phyloP scores from a whole-genome alignment of 2,329 filamentous ascomycete species.

The Allantophomopsis cytisporea region DNA sequence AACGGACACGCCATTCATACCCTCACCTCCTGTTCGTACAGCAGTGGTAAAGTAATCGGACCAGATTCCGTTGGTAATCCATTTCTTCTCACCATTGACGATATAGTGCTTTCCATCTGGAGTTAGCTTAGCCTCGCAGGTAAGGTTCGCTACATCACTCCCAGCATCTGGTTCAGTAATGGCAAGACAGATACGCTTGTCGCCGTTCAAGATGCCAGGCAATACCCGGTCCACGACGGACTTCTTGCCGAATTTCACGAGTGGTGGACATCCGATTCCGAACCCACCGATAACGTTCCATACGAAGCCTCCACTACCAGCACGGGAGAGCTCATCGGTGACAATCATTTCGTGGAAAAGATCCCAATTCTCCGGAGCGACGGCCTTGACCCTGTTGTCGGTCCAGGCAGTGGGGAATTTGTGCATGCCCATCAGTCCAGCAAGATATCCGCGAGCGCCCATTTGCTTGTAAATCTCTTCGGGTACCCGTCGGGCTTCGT shows the following conservation, averaged over 20 bases:
- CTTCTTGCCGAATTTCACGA: slow-evolving; percentile 87
- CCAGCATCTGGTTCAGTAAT: slow-evolving; percentile 96
- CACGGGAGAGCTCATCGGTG: slow-evolving; percentile 85
- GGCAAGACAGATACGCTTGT: slow-evolving; percentile 94
- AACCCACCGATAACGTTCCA: slow-evolving; percentile 98
- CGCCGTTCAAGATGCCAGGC: slow-evolving; percentile 75
- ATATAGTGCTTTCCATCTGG: slow-evolving; percentile 98
- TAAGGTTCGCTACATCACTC: slow-evolving; percentile 87
- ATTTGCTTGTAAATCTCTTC: slow-evolving; percentile 88
- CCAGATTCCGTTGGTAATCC: slow-evolving; percentile 98
- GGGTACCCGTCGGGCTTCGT: slow-evolving; percentile 85
- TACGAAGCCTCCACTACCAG: slow-evolving; percentile 82
- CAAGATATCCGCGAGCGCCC: slow-evolving; percentile 83
- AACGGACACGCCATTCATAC: slow-evolving; percentile 87
- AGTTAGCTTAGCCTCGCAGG: slow-evolving; percentile 86
- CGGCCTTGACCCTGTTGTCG: slow-evolving; percentile 58
- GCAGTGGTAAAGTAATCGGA: slow-evolving; percentile 95
- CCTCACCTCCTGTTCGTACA: slow-evolving; percentile 74
- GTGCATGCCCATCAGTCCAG: slow-evolving; percentile 75
- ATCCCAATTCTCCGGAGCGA: slow-evolving; percentile 85
- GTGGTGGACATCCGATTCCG: slow-evolving; percentile 82
- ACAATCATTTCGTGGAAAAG: slow-evolving; percentile 95
- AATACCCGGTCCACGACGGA: slow-evolving; percentile 74
- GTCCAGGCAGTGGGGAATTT: slow-evolving; percentile 64
- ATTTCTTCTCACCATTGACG: slow-evolving; percentile 99